These are phyloP conservation scores for Pinguiococcus pyrenoidosus DNA, from an alignment of 108 stramenopile genomes.

Conservation along the genomic window DNA sequence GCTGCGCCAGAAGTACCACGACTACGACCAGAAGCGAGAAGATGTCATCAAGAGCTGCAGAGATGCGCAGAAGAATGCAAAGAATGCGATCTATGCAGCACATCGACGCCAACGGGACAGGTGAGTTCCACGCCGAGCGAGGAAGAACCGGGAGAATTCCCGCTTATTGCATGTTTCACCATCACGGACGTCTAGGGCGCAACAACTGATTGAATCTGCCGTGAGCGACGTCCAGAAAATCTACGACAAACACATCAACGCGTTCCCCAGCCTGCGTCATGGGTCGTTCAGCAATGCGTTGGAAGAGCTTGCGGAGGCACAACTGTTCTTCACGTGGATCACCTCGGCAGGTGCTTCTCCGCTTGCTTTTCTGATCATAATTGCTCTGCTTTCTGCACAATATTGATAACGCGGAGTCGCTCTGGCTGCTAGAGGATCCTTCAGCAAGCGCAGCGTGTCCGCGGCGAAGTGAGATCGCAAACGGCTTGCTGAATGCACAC, in stretches of 20 bases:
- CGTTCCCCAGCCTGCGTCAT: constrained; percentile 56
- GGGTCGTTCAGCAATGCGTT: constrained; percentile 58
- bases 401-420: constrained; percentile 42
- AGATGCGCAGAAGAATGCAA: constrained; percentile 77
- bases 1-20: too few species aligned
- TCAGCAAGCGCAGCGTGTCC: not conserved
- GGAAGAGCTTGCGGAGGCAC: constrained; percentile 84
- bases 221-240: constrained; percentile 47
- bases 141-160: not conserved
- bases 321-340: constrained; percentile 72
- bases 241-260: constrained; percentile 52
- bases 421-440: constrained; percentile 8
- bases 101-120: constrained; percentile 50
- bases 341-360: too few species aligned
- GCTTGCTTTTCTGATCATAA: too few species aligned
- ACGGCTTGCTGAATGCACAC: not conserved
- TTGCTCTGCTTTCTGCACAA: too few species aligned
- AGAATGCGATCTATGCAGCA: constrained; percentile 75
- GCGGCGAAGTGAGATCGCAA: not conserved
- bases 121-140: not conserved
- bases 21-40: constrained; percentile 65
- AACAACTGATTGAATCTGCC: constrained; percentile 7
- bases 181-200: constrained; percentile 1
- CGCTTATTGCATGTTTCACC: not conserved
- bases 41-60: constrained; percentile 67